Evolutionary conservation across 768 basidiomycete species (phyloP), one percentile per base, ranked within the genome.

Genomic region (Russula abietina): DNA sequence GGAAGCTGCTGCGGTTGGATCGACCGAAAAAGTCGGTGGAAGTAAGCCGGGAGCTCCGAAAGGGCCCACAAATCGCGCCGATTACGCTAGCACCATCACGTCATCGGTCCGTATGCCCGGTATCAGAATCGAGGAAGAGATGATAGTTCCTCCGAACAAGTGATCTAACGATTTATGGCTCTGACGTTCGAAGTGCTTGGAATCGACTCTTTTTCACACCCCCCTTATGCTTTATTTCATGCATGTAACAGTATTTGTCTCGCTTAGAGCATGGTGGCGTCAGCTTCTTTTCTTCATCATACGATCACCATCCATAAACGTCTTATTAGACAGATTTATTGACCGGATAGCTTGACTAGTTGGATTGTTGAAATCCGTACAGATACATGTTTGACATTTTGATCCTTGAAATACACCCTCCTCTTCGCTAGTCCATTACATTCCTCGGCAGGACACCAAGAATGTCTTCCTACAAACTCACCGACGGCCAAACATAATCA

Each of bases 301-400:
- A 49, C 17, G 19, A 14, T 33, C 59, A 60, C 28, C 46, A 50
- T 36, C 49, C n/a, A n/a, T 22, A 26, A n/a, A 45, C 41, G n/a
- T 36, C 16, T 32, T 59, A 54, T 33, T 60, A 58, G 30, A 14
- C 39, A 46, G 43, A 45, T 55, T 28, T 64, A 55, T 55, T 63
- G 57, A 49, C 50, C 39, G 57, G 46, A 55, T 64, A n/a, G 26
- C 19, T 54, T 63, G 57, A 46, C 38, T 68, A 65, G 59, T 64
- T 62, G 85, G 87, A 88, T 88, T 88, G 87, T 88, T 88, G 87
- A 88, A 88, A 88, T 84, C 87, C 85, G 71, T 75, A 78, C 75
- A 79, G 79, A 57, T 78, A 78, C 76, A 71, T 73, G 70, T 71
- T 65, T 38, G 61, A 64, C 69, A 4, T 39, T 6, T 36, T 49